A percentile compares a stretch with the other conserved stretches of the same genome.
phyloP scores from a whole-genome alignment of 805 yeast species.

The Wickerhamiella sorbophila region DNA sequence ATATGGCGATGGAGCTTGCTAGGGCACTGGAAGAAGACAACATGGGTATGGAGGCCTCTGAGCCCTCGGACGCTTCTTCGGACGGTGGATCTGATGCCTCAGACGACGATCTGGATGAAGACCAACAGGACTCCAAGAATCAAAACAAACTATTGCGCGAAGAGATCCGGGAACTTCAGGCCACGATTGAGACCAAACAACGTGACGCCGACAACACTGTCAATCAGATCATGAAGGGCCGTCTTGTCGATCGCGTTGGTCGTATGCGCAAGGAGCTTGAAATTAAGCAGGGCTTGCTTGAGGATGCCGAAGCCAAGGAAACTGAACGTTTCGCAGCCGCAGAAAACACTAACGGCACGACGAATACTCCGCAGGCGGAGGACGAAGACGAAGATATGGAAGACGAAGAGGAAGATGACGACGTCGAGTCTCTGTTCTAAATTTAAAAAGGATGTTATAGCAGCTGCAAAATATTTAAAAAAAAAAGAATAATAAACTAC shows the following conservation, averaged over 20 bases:
- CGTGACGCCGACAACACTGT: constrained; percentile 54
- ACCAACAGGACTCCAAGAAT: constrained; percentile 38
- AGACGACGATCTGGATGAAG: constrained; percentile 38
- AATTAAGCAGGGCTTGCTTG: constrained; percentile 56
- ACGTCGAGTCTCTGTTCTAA: constrained; percentile 18
- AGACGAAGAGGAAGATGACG: constrained; percentile 26
- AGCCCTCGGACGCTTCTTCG: constrained; percentile 12
- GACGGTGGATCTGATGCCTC: constrained; percentile 32
- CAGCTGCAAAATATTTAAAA: background rate
- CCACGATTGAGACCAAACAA: constrained; percentile 61
- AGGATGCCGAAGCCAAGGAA: constrained; percentile 20
- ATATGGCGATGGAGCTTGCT: constrained; percentile 25
- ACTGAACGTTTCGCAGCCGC: constrained; percentile 17
- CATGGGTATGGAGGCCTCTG: constrained; percentile 31
- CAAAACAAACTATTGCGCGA: constrained; percentile 67
- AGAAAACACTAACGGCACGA: constrained; percentile 16
- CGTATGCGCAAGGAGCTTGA: constrained; percentile 73
- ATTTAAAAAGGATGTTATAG: background rate
- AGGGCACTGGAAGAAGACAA: constrained; percentile 31
- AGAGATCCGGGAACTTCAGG: constrained; percentile 69
- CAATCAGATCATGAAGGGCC: constrained; percentile 73
- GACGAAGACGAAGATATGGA: constrained; percentile 23
- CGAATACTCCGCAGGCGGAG: constrained; percentile 24
- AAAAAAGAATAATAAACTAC: background rate
- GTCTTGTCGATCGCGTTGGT: constrained; percentile 68